Conservation (phyloP, 257 asterid species). For the Lantana camara region DNA sequence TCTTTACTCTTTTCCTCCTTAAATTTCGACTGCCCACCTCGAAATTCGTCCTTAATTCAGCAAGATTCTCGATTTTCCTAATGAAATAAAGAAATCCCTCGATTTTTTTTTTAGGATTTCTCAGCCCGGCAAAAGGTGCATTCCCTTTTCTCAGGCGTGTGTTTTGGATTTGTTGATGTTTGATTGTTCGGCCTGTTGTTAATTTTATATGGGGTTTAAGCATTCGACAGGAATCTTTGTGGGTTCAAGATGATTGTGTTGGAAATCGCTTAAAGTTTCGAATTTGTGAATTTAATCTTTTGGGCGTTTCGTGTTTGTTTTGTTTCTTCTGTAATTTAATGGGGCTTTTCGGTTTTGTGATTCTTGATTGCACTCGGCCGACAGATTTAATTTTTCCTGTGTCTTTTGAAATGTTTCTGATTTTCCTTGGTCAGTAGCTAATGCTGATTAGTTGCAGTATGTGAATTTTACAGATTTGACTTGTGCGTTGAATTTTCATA, state of each 20-base stretch:
- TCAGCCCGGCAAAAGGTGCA: conserved; percentile 18
- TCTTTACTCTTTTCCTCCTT: conserved; percentile 30
- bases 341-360: conserved; percentile 24
- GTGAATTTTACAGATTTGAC: conserved; percentile 23
- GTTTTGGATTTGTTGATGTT: neutral
- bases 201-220: conserved; percentile 25
- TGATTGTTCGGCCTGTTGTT: neutral
- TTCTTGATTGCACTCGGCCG: conserved; percentile 18
- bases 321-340: neutral
- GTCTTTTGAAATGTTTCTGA: neutral
- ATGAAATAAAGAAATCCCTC: neutral
- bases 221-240: neutral
- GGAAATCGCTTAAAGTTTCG: neutral
- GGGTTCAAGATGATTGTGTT: conserved; percentile 21
- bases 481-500: neutral
- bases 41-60: conserved; percentile 3
- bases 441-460: conserved; percentile 18
- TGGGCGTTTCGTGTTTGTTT: neutral
- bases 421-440: neutral
- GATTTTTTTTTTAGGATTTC: conserved; percentile 28
- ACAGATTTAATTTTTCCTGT: neutral
- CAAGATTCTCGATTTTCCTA: conserved; percentile 18
- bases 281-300: conserved; percentile 7
- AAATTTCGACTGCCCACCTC: conserved; percentile 28
- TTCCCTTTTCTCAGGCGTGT: neutral